Evolutionary conservation across 164 flowering plant genomes (phyloP), one percentile per base, ranked within the genome.

Genomic region (Vitis cinerea): DNA sequence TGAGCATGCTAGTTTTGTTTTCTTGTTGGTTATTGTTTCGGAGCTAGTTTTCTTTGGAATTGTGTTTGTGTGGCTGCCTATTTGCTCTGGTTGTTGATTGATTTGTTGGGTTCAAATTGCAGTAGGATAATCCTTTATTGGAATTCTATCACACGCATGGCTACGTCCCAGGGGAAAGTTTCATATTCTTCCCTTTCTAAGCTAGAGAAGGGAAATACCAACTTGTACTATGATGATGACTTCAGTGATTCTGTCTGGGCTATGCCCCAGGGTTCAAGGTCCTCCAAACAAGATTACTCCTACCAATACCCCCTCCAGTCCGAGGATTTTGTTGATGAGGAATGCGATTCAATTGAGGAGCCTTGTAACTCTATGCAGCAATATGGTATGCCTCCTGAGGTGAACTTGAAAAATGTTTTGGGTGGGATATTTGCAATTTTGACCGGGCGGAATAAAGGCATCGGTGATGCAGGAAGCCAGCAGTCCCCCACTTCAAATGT

Each of bases 371-470:
- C 75, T 8, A 23, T 52, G 58, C 83, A 61, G 27, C 27, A 37
- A 48, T 64, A 63, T 50, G 77, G 69, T 23, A 61, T 11, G 75
- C 79, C 76, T 37, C 92, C 97, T 0, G 94, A 90, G 74, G 87
- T 94, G 64, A 95, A 91, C 71, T 76, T 95, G 81, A 95, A 82
- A 75, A 95, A 93, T 75, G 94, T 95, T 16, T 47, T 95, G 71
- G 63, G 81, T 76, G 99, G 99, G 62, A 77, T 93, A 63, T 47
- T 86, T 83, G 87, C 98, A 2, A 93, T 95, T 72, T 27, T 93
- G 66, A 88, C 86, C 58, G 93, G 99, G 9, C 75, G 54, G 17
- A 88, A 86, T 75, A 91, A 87, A 69, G 71, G 44, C 55, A 60
- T 71, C 0, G 65, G 57, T 61, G 62, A 12, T 10, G 29, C 66